Conservation (phyloP, 148 eudicot genomes). For the Persicaria tinctoria region DNA sequence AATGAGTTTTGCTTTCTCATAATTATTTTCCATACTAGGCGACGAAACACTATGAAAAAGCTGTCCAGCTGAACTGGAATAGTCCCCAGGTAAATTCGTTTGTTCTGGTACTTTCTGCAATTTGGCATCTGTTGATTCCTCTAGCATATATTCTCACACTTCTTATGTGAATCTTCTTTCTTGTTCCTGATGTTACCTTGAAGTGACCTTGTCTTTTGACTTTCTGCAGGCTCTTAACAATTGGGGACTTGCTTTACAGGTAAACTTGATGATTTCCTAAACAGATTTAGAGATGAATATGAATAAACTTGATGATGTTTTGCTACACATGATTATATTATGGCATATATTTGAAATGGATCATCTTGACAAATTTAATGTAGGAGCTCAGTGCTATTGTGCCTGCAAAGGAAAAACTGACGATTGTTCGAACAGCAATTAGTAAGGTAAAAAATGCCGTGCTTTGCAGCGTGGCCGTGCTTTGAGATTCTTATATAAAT, state of each 20-base stretch:
- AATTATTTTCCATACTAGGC: conserved; percentile 37
- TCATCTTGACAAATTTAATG: conserved; percentile 11
- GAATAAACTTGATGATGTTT: background rate
- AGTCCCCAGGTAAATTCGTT: conserved; percentile 69
- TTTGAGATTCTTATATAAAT: background rate
- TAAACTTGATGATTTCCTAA: conserved; percentile 15
- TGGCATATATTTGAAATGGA: background rate
- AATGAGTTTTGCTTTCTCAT: background rate
- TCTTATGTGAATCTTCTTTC: background rate
- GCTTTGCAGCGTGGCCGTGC: background rate
- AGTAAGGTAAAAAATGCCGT: conserved; percentile 50
- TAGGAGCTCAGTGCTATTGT: conserved; percentile 97
- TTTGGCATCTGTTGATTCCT: background rate
- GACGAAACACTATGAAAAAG: conserved; percentile 73
- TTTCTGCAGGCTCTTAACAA: conserved; percentile 86
- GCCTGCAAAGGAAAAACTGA: conserved; percentile 92
- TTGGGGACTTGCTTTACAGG: conserved; percentile 99
- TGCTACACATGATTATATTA: background rate
- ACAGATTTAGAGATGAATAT: background rate
- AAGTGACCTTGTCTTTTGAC: conserved; percentile 10
- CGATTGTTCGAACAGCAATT: conserved; percentile 74
- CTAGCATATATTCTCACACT: background rate
- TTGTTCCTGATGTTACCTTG: background rate
- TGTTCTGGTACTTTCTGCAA: background rate
- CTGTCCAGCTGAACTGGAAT: conserved; percentile 92